Evolutionary conservation across 2,329 filamentous ascomycete genomes (phyloP).

Genomic region (Penicillium rolfsii): DNA sequence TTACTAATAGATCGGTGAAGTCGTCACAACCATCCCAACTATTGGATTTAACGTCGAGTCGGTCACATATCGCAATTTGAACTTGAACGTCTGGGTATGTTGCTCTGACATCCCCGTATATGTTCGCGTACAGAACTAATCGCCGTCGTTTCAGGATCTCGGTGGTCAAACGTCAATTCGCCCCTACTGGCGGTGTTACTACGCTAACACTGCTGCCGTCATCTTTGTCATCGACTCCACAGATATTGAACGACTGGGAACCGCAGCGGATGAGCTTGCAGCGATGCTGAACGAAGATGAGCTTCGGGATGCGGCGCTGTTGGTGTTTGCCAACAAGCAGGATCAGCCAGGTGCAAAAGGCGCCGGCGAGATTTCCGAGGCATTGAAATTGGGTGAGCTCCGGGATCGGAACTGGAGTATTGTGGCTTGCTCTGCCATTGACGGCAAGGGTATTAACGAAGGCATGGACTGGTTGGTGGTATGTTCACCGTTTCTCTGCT

Average conservation of each 20-base stretch:
- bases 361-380: constrained; percentile 94
- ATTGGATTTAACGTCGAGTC: constrained; percentile 99
- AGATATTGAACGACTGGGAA: constrained; percentile 92
- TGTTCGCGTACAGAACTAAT: constrained; percentile 8
- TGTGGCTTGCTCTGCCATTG: constrained; percentile 94
- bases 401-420: constrained; percentile 99
- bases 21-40: constrained; percentile 97
- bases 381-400: constrained; percentile 83
- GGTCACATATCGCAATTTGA: constrained; percentile 96
- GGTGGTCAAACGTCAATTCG: constrained; percentile 98
- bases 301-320: constrained; percentile 83
- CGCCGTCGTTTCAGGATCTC: constrained; percentile 65
- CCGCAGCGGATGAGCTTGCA: constrained; percentile 86
- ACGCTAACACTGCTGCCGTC: constrained; percentile 96
- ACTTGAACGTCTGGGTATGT: constrained; percentile 96
- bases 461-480: constrained; percentile 99
- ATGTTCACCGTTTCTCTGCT: constrained; percentile 40
- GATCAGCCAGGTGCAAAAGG: constrained; percentile 97
- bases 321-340: constrained; percentile 99
- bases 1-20: constrained; percentile 80
- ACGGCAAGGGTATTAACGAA: constrained; percentile 90
- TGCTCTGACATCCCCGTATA: too few species aligned
- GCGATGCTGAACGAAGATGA: constrained; percentile 98
- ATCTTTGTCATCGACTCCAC: constrained; percentile 99
- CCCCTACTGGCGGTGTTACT: constrained; percentile 99